Conservation (phyloP, 2,329 filamentous ascomycete species). For the Coniochaeta hoffmannii region DNA sequence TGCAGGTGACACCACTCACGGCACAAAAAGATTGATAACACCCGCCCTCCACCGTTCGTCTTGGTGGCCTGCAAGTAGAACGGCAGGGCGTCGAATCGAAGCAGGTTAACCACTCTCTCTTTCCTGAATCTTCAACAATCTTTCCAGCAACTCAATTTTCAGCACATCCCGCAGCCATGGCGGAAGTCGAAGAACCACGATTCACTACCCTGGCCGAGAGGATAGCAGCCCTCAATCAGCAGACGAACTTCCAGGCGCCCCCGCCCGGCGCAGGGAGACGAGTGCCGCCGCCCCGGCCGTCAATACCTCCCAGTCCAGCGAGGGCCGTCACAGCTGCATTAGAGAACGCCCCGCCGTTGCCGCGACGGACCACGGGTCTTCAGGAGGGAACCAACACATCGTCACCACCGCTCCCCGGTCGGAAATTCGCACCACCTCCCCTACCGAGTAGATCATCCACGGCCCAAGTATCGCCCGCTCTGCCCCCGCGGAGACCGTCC, state of each 20-base stretch:
- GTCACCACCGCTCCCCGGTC: conserved; percentile 17
- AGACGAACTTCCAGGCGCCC: conserved; percentile 48
- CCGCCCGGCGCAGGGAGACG: conserved; percentile 24
- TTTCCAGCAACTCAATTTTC: not conserved
- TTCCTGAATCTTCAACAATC: too few relatives aligned
- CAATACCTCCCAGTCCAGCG: conserved; percentile 29
- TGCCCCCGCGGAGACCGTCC: conserved; percentile 43
- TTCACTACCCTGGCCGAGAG: conserved; percentile 54
- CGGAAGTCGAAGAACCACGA: conserved; percentile 53
- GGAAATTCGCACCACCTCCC: conserved; percentile 25
- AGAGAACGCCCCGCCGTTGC: conserved; percentile 27
- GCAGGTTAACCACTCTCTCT: not conserved
- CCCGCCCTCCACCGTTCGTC: too few relatives aligned
- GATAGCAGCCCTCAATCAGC: conserved; percentile 55
- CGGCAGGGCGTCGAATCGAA: not conserved
- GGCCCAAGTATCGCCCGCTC: conserved; percentile 32
- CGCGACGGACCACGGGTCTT: conserved; percentile 26
- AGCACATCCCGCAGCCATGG: conserved; percentile 34
- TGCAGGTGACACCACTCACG: too few relatives aligned
- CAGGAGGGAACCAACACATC: conserved; percentile 10
- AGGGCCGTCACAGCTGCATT: conserved; percentile 11
- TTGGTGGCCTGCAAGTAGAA: not conserved
- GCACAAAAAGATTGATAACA: too few relatives aligned
- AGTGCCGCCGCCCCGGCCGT: conserved; percentile 38
- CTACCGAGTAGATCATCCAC: conserved; percentile 30